A percentile compares a stretch with the other conserved stretches of the same genome.
phyloP scores from a whole-genome alignment of 306 rosid genomes.

The Pterocarpus santalinus region DNA sequence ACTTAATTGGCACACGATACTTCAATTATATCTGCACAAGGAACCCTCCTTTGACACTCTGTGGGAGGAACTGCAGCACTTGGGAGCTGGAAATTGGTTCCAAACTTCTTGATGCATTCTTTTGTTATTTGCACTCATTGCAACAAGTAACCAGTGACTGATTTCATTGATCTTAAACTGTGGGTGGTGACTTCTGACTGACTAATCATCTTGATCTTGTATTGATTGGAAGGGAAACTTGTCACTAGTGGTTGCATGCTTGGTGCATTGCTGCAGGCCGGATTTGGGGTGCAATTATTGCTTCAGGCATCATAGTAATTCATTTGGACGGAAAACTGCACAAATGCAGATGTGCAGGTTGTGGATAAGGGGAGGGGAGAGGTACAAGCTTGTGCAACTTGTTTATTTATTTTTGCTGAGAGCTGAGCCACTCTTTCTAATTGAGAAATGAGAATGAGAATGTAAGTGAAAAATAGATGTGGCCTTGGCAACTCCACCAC shows the following conservation, averaged over 20 bases:
- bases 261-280: slow-evolving; percentile 39
- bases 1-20: slow-evolving; percentile 45
- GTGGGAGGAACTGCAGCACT: slow-evolving; percentile 44
- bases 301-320: slow-evolving; percentile 47
- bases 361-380: slow-evolving; percentile 45
- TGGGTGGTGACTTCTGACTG: slow-evolving; percentile 2
- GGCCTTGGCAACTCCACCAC: slow-evolving; percentile 80
- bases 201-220: slow-evolving; percentile 41
- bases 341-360: slow-evolving; percentile 51
- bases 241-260: slow-evolving; percentile 41
- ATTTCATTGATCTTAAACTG: slow-evolving; percentile 34
- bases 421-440: slow-evolving; percentile 66
- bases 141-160: slow-evolving; percentile 48
- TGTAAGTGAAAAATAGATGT: slow-evolving; percentile 72
- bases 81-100: slow-evolving; percentile 45
- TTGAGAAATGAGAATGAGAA: slow-evolving; percentile 59
- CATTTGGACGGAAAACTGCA: slow-evolving; percentile 56
- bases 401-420: slow-evolving; percentile 55
- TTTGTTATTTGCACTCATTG: slow-evolving; percentile 45
- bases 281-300: slow-evolving; percentile 46
- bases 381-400: slow-evolving; percentile 62
- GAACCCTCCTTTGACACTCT: slow-evolving; percentile 41
- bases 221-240: slow-evolving; percentile 26
- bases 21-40: slow-evolving; percentile 45
- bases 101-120: slow-evolving; percentile 50